Evolutionary conservation across 768 basidiomycete genomes (phyloP).

Genomic region (Leccinum pellstonianum): DNA sequence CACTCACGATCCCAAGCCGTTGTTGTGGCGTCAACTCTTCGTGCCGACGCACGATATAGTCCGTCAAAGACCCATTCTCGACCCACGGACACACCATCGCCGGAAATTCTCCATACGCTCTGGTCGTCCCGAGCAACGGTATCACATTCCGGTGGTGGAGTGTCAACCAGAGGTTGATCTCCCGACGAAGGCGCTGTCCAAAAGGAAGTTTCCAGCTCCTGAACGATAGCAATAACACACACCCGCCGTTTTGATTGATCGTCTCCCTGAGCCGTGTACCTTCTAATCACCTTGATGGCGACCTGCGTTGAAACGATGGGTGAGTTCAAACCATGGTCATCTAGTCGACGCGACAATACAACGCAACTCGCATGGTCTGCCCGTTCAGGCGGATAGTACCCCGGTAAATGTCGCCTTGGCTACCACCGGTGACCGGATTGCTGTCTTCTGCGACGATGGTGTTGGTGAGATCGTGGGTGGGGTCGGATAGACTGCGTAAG

Average conservation of each 20-base stretch:
- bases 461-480: constrained; percentile 15
- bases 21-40: constrained; percentile 11
- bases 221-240: background rate
- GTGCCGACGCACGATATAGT: constrained; percentile 20
- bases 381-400: constrained; percentile 17
- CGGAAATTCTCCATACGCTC: constrained; percentile 28
- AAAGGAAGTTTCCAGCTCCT: background rate
- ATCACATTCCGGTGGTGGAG: constrained; percentile 33
- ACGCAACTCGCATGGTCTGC: constrained; percentile 7
- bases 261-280: constrained; percentile 15
- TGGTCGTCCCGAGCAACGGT: constrained; percentile 28
- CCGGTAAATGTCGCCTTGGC: constrained; percentile 22
- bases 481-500: constrained; percentile 10
- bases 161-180: constrained; percentile 31
- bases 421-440: constrained; percentile 20
- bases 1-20: constrained; percentile 19
- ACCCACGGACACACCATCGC: constrained; percentile 37
- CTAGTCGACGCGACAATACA: constrained; percentile 6
- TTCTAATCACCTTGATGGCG: constrained; percentile 26
- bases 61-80: constrained; percentile 28
- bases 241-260: constrained; percentile 20
- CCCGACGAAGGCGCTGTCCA: constrained; percentile 26
- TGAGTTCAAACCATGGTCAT: constrained; percentile 8
- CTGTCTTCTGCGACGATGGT: constrained; percentile 8
- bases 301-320: background rate